These are phyloP conservation scores for Puccinia brachypodii DNA, from an alignment of 1,284 basidiomycete genomes.

Conservation along the genomic window DNA sequence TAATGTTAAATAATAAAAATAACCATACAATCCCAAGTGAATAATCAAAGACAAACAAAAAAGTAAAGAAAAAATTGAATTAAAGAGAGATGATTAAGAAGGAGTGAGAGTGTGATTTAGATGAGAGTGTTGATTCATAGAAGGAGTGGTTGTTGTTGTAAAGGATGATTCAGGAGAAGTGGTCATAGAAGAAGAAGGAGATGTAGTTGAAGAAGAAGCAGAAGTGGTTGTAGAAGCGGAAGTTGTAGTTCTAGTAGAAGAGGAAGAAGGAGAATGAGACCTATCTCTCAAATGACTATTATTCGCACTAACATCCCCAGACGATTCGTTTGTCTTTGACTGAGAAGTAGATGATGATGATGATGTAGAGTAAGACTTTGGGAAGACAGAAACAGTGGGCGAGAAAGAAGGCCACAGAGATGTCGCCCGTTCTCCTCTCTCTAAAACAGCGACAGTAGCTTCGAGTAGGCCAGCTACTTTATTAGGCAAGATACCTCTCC, in stretches of 20 bases:
- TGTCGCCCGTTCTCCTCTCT: constrained; percentile 34
- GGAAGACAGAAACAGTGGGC: not conserved
- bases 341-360: not conserved
- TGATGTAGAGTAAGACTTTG: not conserved
- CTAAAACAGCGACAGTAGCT: constrained; percentile 38
- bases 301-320: too few species aligned
- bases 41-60: too few species aligned
- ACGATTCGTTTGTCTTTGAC: too few species aligned
- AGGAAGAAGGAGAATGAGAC: not conserved
- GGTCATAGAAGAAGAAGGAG: not conserved
- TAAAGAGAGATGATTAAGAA: too few species aligned
- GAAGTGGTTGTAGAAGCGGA: not conserved
- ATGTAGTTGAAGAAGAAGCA: not conserved
- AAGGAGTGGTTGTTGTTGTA: not conserved
- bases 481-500: constrained; percentile 13
- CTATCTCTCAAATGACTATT: too few species aligned
- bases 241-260: not conserved
- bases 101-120: not conserved
- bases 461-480: constrained; percentile 25
- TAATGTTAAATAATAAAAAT: too few species aligned
- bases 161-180: not conserved
- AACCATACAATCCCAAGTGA: too few species aligned
- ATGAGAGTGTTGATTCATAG: not conserved
- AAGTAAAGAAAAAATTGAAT: too few species aligned
- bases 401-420: constrained; percentile 20